These are phyloP conservation scores for Solanum peruvianum DNA, from an alignment of 257 asterid species.

Conservation along the genomic window DNA sequence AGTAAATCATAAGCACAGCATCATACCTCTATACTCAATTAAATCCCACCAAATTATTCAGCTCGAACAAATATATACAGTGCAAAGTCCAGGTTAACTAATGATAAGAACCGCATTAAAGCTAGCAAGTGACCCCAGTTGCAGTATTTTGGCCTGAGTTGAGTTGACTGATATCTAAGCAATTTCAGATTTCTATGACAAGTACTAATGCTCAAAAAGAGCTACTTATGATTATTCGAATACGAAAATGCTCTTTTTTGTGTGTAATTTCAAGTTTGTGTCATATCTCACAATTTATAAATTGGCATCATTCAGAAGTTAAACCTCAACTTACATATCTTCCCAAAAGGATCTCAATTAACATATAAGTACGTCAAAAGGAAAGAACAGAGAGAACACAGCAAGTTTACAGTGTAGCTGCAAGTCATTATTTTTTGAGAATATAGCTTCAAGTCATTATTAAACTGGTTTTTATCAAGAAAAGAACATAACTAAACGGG, in stretches of 20 bases:
- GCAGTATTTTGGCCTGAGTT: neutral
- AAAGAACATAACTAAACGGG: neutral
- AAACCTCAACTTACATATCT: neutral
- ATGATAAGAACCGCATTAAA: neutral
- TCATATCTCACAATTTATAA: neutral
- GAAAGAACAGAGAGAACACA: neutral
- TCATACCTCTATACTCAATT: neutral
- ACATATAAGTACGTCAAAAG: neutral
- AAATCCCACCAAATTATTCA: neutral
- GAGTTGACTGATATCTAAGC: neutral
- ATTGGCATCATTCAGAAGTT: neutral
- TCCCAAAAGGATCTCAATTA: neutral
- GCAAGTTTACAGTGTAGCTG: neutral
- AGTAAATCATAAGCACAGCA: neutral
- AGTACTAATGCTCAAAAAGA: neutral
- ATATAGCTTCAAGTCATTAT: neutral
- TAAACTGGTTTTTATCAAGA: neutral
- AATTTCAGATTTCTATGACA: neutral
- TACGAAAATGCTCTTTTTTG: neutral
- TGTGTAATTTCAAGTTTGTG: neutral
- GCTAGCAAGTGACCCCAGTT: neutral
- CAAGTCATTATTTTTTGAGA: neutral
- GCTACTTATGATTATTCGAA: neutral
- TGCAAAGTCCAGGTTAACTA: neutral
- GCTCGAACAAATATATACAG: neutral